Evolutionary conservation across 2,329 filamentous ascomycete genomes (phyloP), one percentile per base, ranked within the genome.

Genomic region (Cordyceps cicadae): DNA sequence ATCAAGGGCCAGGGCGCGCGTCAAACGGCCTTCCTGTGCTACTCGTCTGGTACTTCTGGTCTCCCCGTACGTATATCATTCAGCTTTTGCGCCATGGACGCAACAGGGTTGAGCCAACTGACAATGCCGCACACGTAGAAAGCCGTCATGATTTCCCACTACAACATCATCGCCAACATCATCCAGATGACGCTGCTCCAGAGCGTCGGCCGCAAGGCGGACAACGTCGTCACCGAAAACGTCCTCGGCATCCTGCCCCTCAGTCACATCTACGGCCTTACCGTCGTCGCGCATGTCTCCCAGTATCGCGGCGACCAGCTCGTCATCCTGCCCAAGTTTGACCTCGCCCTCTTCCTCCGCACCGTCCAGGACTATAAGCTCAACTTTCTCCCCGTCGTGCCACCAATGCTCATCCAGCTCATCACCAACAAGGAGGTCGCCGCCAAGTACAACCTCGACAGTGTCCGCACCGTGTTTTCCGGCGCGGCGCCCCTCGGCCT

Each of bases 71-170:
- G 79, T 52, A 9, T 29, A 9, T 41, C 37, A 12, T 43, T 58
- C 15, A 3, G 21, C 2, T 19, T 2, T 14, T 52, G 11, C 5
- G 6, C 19, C 32, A 49, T 17, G 12, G 26, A n/a, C 14, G 15
- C 34, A 21, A 12, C 17, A 15, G 1, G 2, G 11, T n/a, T 46
- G 39, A 2, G 39, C 8, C 21, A 29, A 29, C 29, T 41, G 2
- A 43, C 26, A 17, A 37, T 37, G 3, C 3, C 12, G 9, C 34
- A 37, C 5, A 21, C 55, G 11, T 62, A 89, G 84, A 91, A 92
- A 87, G 89, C 88, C 50, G 89, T 92, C 58, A 91, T 90, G 86
- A 89, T 93, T 62, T 89, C 88, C 3, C 89, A 93, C 70, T 76
- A 76, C 43, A 93, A 93, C 65, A 86, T 92, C 49, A 92, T 93